Evolutionary conservation across 352 stramenopile genomes (phyloP).

Genomic region (Pythium grandisporangium): DNA sequence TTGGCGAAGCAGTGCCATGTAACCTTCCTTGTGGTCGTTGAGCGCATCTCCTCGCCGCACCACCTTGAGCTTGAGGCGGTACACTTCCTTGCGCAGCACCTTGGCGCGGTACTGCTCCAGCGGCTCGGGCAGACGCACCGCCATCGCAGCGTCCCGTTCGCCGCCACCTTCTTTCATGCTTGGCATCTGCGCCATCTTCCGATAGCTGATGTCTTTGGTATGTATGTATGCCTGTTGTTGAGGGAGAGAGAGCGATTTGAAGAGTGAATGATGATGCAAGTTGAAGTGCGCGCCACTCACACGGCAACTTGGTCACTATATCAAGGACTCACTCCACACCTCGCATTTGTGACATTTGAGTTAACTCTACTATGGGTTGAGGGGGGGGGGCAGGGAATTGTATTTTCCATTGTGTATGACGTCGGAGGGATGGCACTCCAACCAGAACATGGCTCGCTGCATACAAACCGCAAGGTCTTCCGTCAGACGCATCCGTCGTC

Average conservation of each 20-base stretch:
- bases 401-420: not conserved
- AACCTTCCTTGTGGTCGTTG: conserved; percentile 30
- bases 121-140: conserved; percentile 15
- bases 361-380: not conserved
- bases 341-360: not conserved
- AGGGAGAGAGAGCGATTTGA: not conserved
- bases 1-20: conserved; percentile 23
- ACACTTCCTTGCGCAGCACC: conserved; percentile 23
- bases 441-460: too few species aligned
- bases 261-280: too few species aligned
- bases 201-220: not conserved
- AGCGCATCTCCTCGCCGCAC: conserved; percentile 9
- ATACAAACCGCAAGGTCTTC: too few species aligned
- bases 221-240: not conserved
- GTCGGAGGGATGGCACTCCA: not conserved
- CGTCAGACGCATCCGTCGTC: too few species aligned
- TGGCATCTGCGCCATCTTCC: not conserved
- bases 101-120: conserved; percentile 22
- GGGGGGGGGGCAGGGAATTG: not conserved
- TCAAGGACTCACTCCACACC: not conserved
- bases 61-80: conserved; percentile 23
- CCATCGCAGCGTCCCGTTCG: not conserved
- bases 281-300: not conserved
- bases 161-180: not conserved
- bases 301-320: conserved; percentile 19